Evolutionary conservation across 306 rosid species (phyloP).

Genomic region (Canavalia gladiata): DNA sequence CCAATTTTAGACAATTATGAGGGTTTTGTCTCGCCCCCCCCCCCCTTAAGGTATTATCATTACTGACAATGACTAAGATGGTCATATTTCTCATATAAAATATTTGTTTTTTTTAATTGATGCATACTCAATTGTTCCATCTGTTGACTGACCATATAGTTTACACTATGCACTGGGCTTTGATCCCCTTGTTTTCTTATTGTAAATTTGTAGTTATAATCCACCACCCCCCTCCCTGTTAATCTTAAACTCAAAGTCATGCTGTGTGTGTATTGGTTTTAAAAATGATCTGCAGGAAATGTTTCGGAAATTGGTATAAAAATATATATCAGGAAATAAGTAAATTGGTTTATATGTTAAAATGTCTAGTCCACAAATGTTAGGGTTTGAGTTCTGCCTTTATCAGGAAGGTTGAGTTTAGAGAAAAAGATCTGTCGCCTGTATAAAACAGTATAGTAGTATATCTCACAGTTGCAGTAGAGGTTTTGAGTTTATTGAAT

Average conservation of each 20-base stretch:
- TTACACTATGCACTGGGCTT: slow-evolving; percentile 6
- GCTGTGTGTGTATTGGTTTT: background rate
- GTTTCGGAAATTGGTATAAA: background rate
- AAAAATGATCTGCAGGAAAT: background rate
- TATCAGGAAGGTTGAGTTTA: slow-evolving; percentile 12
- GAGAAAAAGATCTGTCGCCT: slow-evolving; percentile 2
- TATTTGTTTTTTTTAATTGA: slow-evolving; percentile 20
- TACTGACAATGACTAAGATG: background rate
- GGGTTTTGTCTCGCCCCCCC: slow-evolving; percentile 1
- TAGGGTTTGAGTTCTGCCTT: slow-evolving; percentile 16
- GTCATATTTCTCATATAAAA: background rate
- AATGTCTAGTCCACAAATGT: background rate
- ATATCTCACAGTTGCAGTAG: slow-evolving; percentile 1
- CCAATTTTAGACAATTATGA: slow-evolving; percentile 34
- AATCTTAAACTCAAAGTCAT: background rate
- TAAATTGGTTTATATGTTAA: slow-evolving; percentile 25
- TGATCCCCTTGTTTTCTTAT: slow-evolving; percentile 21
- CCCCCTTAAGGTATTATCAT: background rate
- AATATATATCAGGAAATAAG: background rate
- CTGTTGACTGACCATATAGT: background rate
- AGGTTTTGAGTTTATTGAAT: slow-evolving; percentile 22
- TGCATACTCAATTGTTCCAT: background rate
- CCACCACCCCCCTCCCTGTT: background rate
- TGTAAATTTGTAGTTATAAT: slow-evolving; percentile 27
- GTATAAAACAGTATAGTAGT: background rate